Percentiles rank a stretch among this genome's conserved stretches.
Conservation (phyloP, 305 asterid genomes). For the Striga hermonthica region DNA sequence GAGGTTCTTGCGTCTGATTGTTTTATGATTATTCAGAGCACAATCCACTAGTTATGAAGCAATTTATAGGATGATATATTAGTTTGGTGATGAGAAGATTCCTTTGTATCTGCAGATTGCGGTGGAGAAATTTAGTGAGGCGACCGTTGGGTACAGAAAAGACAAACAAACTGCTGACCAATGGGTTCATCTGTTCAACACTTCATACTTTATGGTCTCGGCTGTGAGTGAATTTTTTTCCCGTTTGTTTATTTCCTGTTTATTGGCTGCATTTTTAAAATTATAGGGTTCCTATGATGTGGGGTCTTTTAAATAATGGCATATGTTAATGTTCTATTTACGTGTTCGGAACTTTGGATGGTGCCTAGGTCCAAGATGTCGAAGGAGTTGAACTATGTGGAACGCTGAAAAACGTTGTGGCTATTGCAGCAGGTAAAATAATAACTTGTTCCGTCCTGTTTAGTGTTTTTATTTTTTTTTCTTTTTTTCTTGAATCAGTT, state of each 20-base stretch:
- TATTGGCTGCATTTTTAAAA: too few species aligned
- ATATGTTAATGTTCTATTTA: too few species aligned
- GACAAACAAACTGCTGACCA: conserved; percentile 65
- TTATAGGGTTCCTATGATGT: too few species aligned
- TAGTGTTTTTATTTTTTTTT: not conserved
- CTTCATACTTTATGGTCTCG: conserved; percentile 69
- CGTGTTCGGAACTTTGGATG: too few species aligned
- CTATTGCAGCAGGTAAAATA: conserved; percentile 67
- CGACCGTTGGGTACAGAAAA: conserved; percentile 72
- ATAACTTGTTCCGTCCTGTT: not conserved
- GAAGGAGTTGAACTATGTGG: conserved; percentile 91
- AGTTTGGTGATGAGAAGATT: conserved; percentile 1
- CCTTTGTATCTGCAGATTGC: conserved; percentile 54
- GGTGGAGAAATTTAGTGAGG: conserved; percentile 79
- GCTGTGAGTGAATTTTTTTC: conserved; percentile 48
- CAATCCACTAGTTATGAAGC: too few species aligned
- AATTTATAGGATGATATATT: not conserved
- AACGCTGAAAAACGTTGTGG: conserved; percentile 77
- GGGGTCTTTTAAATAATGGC: too few species aligned
- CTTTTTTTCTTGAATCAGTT: not conserved
- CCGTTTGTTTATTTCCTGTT: too few species aligned
- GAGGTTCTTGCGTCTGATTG: conserved; percentile 46
- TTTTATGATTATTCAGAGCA: not conserved
- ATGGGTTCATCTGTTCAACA: conserved; percentile 78
- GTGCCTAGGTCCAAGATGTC: conserved; percentile 72